Evolutionary conservation across 2,329 filamentous ascomycete genomes (phyloP).

Genomic region (Juglanconis juglandina): DNA sequence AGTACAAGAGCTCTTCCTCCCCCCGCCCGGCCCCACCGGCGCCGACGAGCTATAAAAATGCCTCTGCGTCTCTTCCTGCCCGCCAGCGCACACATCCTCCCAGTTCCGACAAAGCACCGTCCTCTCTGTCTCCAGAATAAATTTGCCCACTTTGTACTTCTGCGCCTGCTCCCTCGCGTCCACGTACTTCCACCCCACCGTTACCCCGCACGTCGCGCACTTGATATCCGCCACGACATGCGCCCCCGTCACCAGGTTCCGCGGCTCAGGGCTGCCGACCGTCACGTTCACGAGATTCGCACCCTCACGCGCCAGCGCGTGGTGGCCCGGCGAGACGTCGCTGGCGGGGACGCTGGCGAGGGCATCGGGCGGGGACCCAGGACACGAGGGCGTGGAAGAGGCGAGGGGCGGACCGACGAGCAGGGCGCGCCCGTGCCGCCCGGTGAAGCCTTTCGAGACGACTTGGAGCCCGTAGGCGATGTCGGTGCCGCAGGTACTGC

Average conservation of each 20-base stretch:
- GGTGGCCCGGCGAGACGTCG: constrained; percentile 16
- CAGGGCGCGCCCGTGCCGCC: constrained; percentile 62
- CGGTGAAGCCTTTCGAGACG: constrained; percentile 64
- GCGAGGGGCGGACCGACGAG: constrained; percentile 44
- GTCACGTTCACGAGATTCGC: constrained; percentile 51
- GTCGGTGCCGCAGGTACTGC: constrained; percentile 56
- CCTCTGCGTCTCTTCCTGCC: constrained; percentile 8
- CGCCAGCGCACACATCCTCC: constrained; percentile 40
- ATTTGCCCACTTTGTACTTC: constrained; percentile 67
- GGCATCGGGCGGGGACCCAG: constrained; percentile 24
- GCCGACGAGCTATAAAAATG: constrained; percentile 19
- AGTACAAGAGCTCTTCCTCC: constrained; percentile 13
- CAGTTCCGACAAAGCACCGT: constrained; percentile 51
- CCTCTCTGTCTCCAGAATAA: constrained; percentile 60
- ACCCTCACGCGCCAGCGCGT: constrained; percentile 11
- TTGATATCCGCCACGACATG: constrained; percentile 63
- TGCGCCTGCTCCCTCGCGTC: constrained; percentile 58
- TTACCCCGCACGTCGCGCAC: constrained; percentile 52
- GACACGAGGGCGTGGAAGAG: constrained; percentile 12
- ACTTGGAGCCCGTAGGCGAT: constrained; percentile 60
- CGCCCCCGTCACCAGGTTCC: constrained; percentile 59
- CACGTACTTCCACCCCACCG: constrained; percentile 67
- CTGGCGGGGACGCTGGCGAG: constrained; percentile 18
- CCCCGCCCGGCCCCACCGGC: constrained; percentile 3
- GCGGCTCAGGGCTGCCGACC: constrained; percentile 51